These are phyloP conservation scores for Hypoxylon intermedium DNA, from an alignment of 495 filamentous ascomycete species.

Conservation along the genomic window DNA sequence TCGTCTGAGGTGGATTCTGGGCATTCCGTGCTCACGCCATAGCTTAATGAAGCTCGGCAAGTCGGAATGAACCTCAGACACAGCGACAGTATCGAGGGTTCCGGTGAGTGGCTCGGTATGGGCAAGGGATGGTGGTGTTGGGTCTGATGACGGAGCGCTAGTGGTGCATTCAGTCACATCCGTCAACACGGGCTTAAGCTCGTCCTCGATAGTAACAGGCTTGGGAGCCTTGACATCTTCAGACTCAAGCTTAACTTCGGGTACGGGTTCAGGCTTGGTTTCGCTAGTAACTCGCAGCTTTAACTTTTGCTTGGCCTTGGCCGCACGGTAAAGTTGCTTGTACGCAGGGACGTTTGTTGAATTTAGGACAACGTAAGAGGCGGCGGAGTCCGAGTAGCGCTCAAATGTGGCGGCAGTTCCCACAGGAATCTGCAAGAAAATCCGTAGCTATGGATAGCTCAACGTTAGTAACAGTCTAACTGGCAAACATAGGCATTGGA, in stretches of 20 bases:
- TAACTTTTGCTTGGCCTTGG: conserved; percentile 98
- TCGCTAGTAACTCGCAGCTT: conserved; percentile 76
- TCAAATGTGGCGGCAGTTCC: conserved; percentile 78
- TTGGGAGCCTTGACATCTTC: conserved; percentile 36
- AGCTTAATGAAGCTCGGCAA: conserved; percentile 32
- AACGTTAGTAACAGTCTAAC: conserved; percentile 32
- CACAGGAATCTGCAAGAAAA: conserved; percentile 71
- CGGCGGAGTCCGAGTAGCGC: conserved; percentile 94
- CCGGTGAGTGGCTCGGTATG: neutral
- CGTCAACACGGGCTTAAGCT: conserved; percentile 35
- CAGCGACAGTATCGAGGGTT: conserved; percentile 21
- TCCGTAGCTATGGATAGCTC: conserved; percentile 68
- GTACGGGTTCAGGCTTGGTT: conserved; percentile 3
- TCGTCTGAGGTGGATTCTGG: conserved; percentile 34
- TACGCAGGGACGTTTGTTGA: conserved; percentile 79
- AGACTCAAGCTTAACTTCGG: conserved; percentile 27
- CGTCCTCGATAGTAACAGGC: conserved; percentile 54
- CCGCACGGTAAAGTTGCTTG: conserved; percentile 95
- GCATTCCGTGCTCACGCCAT: conserved; percentile 37
- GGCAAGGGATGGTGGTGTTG: neutral
- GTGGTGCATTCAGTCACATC: conserved; percentile 9
- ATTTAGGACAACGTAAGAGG: conserved; percentile 79
- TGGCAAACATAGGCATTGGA: no score
- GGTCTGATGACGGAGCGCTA: neutral
- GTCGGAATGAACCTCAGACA: conserved; percentile 31